Evolutionary conservation across 257 asterid genomes (phyloP).

Genomic region (Fraxinus quadrangulata): DNA sequence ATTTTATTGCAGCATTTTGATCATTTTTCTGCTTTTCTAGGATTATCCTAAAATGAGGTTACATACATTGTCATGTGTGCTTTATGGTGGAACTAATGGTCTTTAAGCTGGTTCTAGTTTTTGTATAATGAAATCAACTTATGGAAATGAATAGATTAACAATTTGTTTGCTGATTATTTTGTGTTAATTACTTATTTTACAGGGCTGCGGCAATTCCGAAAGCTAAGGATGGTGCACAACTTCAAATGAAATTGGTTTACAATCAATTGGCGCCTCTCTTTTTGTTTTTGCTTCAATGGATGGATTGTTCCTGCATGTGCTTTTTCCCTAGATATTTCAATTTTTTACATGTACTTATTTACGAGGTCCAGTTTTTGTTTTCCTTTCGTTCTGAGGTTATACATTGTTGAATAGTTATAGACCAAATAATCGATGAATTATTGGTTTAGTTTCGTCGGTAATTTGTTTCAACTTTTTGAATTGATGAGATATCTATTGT

Average conservation of each 20-base stretch:
- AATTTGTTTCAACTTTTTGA: background rate
- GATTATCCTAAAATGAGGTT: background rate
- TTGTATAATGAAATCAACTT: background rate
- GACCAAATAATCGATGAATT: background rate
- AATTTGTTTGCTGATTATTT: constrained; percentile 13
- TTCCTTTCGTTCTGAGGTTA: background rate
- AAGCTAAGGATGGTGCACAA: constrained; percentile 76
- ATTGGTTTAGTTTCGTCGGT: background rate
- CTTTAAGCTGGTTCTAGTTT: background rate
- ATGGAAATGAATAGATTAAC: background rate
- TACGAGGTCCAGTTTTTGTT: constrained; percentile 56
- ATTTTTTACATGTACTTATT: constrained; percentile 65
- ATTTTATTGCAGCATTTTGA: background rate
- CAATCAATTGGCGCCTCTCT: constrained; percentile 67
- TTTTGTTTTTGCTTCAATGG: constrained; percentile 72
- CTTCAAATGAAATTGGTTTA: constrained; percentile 83
- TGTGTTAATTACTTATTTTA: constrained; percentile 24
- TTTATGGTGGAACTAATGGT: no score
- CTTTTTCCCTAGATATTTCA: constrained; percentile 58
- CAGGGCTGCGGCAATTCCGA: constrained; percentile 86
- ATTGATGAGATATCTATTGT: background rate
- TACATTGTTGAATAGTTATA: background rate
- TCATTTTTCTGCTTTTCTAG: background rate
- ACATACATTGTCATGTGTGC: background rate
- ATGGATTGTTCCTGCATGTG: constrained; percentile 75